Evolutionary conservation across 1,139 yeast species (phyloP), one percentile per base, ranked within the genome.

Genomic region (Debaryomyces udenii): DNA sequence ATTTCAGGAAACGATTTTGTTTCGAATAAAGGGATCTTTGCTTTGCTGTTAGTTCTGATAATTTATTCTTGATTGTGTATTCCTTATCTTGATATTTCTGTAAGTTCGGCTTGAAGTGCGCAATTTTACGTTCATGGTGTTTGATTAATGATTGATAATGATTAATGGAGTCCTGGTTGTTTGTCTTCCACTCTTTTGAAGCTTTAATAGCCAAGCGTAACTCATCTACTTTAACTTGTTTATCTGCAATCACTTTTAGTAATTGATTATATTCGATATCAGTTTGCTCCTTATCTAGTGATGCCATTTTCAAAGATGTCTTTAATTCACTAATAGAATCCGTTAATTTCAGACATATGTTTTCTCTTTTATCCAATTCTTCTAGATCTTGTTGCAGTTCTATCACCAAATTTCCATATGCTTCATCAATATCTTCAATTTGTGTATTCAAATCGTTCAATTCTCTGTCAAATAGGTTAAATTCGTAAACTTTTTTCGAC

Each of bases 391-490:
- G 56, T 31, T 70, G 70, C 3, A 79, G 72, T 31, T 68, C 73
- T 10, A 70, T 72, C 27, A 83, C 62, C 3, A 79, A 64, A 6
- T 68, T 66, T 13, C 74, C 73, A 49, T 89, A 81, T 24, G 76
- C 78, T n/a, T 68, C 72, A 36, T 86, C 94, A 27, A 84, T 65
- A 5, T 62, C 65, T 35, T 81, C 90, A 17, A 87, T 77, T 36
- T 79, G 77, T n/a, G 70, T 70, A 29, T 78, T 78, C 29, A 88
- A 66, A 32, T 78, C 83, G 40, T 69, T 72, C 44, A 86, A 64
- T 60, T 91, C 97, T 38, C 94, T 76, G 56, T 87, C 95, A 51
- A 82, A 81, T 13, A 90, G 67, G 32, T 86, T 83, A 60, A 81
- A 91, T 51, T 90, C 96, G 26, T 80, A 71, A 24, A 85, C 76